Evolutionary conservation across 805 yeast species (phyloP), one percentile per base, ranked within the genome.

Genomic region (Candida ulmi): DNA sequence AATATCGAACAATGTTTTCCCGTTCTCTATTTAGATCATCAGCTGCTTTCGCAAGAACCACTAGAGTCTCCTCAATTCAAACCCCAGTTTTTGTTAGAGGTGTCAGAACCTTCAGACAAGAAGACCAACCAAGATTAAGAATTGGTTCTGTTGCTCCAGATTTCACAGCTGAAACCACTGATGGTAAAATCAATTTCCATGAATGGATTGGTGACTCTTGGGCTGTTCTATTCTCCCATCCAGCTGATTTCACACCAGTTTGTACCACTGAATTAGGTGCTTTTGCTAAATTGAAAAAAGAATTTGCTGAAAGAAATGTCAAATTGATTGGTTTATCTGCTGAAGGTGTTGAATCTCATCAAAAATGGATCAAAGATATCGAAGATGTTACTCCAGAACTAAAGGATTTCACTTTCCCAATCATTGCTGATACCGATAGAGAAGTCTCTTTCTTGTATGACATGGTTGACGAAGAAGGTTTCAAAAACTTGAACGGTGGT

Each of bases 221-320:
- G 97, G 80, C 82, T 35, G 80, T 88, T 37, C 71, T 88, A 57
- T 88, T 88, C 69, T 85, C 95, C 19, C 97, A 88, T 65, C 97
- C 97, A 46, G 96, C 88, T 40, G 97, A 88, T 65, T 90, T 87
- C 74, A 88, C 97, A 16, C 97, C 97, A 35, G 96, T 88, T 40
- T 88, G 97, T 67, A 90, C 96, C 57, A 88, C 96, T 41, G 97
- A 88, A 71, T 74, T 88, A 59, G 96, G 96, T 52, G 96, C 95
- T 17, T 90, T 88, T 57, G 88, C 96, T 48, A 76, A 80, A 55
- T 76, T 88, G 66, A 85, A 87, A 70, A 87, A 88, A 40, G 96
- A 88, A 64, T 88, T 88, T 57, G 79, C 81, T 58, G 72, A 82
- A 66, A 80, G 96, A 72, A 78, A 78, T 59, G 85, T 83, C 61